phyloP scores from a whole-genome alignment of 2,329 filamentous ascomycete species.

The Drechslerella dactyloides region DNA sequence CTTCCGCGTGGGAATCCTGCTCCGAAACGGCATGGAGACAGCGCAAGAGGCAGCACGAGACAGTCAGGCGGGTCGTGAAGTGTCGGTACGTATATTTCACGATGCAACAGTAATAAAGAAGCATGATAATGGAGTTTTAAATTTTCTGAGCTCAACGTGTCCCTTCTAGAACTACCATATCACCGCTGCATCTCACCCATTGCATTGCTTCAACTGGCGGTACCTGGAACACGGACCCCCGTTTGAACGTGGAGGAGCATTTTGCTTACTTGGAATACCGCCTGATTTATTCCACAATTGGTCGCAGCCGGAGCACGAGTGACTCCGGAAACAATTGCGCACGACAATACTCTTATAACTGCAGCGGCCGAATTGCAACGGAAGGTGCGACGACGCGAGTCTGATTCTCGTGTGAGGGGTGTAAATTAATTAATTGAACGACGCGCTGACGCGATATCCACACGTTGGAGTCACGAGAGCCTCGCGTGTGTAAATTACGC shows the following conservation, averaged over 20 bases:
- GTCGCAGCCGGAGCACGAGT: not conserved
- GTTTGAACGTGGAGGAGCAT: not conserved
- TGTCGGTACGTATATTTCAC: not conserved
- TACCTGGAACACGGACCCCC: not conserved
- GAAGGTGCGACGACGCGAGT: too few relatives aligned
- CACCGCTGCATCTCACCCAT: not conserved
- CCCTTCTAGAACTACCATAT: not conserved
- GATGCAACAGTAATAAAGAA: too few relatives aligned
- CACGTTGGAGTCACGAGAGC: too few relatives aligned
- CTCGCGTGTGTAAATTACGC: too few relatives aligned
- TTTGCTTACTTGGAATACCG: not conserved
- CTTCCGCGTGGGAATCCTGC: not conserved
- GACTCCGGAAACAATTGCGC: not conserved
- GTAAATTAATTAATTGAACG: too few relatives aligned
- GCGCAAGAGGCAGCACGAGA: not conserved
- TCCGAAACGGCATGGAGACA: not conserved
- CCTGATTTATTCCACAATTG: not conserved
- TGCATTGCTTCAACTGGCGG: not conserved
- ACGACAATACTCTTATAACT: too few relatives aligned
- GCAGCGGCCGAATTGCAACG: too few relatives aligned
- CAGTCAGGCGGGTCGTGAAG: not conserved
- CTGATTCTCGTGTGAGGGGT: too few relatives aligned
- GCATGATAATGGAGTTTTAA: too few relatives aligned
- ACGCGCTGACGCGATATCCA: too few relatives aligned
- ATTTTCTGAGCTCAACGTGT: not conserved